Conservation (phyloP, 805 yeast species). For the Yarrowia phangngaensis region DNA sequence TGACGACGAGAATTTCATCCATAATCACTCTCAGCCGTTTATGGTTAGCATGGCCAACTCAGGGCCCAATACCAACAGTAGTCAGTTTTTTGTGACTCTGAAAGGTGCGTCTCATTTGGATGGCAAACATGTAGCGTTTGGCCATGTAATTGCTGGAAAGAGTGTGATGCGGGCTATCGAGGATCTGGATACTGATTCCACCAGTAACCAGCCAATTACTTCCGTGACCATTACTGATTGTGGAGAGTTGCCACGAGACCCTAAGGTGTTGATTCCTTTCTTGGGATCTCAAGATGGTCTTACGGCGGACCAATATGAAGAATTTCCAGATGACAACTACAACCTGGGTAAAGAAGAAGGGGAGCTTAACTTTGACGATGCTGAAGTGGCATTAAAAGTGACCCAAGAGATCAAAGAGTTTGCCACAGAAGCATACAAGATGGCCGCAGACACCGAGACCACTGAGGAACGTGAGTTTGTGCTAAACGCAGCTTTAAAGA, state of each 20-base stretch:
- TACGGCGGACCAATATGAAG: slow-evolving; percentile 11
- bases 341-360: slow-evolving; percentile 16
- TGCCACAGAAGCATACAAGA: slow-evolving; percentile 18
- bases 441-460: slow-evolving; percentile 1
- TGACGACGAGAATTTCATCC: slow-evolving; percentile 70
- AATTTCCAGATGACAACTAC: slow-evolving; percentile 25
- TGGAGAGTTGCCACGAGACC: slow-evolving; percentile 53
- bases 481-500: slow-evolving; percentile 48
- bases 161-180: slow-evolving; percentile 77
- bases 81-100: slow-evolving; percentile 93
- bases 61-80: slow-evolving; percentile 72
- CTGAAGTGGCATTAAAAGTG: background rate
- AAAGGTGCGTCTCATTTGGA: slow-evolving; percentile 89
- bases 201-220: slow-evolving; percentile 68
- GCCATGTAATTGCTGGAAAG: slow-evolving; percentile 79
- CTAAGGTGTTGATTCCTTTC: slow-evolving; percentile 13
- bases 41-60: slow-evolving; percentile 76
- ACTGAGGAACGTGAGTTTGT: background rate
- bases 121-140: slow-evolving; percentile 93
- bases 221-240: slow-evolving; percentile 61
- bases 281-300: slow-evolving; percentile 21
- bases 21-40: slow-evolving; percentile 57
- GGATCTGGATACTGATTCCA: slow-evolving; percentile 60
- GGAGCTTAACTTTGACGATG: slow-evolving; percentile 18
- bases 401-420: slow-evolving; percentile 7